These are phyloP conservation scores for Lasiodiplodia sp. DNA, from an alignment of 2,329 filamentous ascomycete genomes.

Conservation along the genomic window DNA sequence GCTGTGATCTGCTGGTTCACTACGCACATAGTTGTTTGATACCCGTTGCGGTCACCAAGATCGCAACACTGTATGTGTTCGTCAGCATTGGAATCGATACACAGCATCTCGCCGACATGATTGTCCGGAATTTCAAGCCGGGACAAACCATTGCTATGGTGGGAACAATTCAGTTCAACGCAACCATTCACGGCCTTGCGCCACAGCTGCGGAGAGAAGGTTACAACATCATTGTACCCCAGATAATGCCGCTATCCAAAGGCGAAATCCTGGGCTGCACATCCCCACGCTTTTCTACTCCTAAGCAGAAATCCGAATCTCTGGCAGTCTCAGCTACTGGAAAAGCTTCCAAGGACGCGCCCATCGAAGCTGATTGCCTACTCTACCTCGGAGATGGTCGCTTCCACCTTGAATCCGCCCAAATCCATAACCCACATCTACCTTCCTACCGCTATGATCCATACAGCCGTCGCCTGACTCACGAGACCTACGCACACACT, in stretches of 20 bases:
- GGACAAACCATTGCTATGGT: conserved; percentile 92
- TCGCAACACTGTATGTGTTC: conserved; percentile 97
- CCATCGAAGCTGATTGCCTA: conserved; percentile 71
- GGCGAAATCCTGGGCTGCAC: conserved; percentile 98
- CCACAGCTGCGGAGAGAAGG: conserved; percentile 81
- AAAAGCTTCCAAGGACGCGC: conserved; percentile 48
- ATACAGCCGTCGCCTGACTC: conserved; percentile 88
- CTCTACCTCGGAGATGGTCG: conserved; percentile 91
- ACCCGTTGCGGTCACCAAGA: conserved; percentile 93
- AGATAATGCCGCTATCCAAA: conserved; percentile 90
- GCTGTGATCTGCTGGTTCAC: conserved; percentile 92
- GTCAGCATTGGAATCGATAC: conserved; percentile 98
- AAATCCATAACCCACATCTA: conserved; percentile 95
- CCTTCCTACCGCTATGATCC: conserved; percentile 97
- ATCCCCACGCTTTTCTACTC: conserved; percentile 70
- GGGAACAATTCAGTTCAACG: conserved; percentile 98
- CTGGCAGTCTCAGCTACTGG: conserved; percentile 40
- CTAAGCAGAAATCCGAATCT: conserved; percentile 4
- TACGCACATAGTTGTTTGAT: conserved; percentile 98
- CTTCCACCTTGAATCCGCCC: conserved; percentile 96
- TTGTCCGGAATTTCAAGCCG: conserved; percentile 85
- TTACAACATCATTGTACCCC: conserved; percentile 85
- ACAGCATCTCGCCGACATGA: conserved; percentile 80
- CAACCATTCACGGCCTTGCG: conserved; percentile 87
- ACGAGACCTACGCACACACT: conserved; percentile 89